Base-by-base conservation (phyloP, 257 asterid genomes). In the Jacaranda mimosifolia region DNA sequence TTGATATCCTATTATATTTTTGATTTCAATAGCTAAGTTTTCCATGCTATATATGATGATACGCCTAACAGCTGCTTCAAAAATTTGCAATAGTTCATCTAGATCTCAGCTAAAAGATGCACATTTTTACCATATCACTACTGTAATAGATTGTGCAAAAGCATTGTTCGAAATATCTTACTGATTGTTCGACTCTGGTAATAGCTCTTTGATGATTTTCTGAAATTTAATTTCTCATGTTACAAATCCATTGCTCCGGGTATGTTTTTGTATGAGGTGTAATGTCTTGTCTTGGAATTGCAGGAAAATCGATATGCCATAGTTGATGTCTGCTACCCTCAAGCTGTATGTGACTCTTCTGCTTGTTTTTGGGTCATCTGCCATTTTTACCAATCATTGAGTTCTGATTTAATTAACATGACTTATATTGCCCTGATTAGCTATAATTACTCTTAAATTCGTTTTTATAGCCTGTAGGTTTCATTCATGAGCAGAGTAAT, bases 291-390 rank as follows among this genome's bases (percentile, higher is more conserved):
- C 72, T 63, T 81, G 80, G 65, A 84, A 86, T 76, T 90, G 85
- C 96, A 95, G 99, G 98, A 91, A 85, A 95, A 92, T 80, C 87
- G 88, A 58, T 95, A 93, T 84, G 96, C 97, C 14, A 78, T 95
- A 56, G 92, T 95, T 76, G 99, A 95, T 87, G 93, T 87, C 80
- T 92, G 91, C 89, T 89, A 87, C 84, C 99, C 99, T 39, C 84
- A 82, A 40, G 73, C 97, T 70, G 98, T 93, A 93, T 55, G 98
- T 84, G 40, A 65, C 57, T 78, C 73, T 75, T 69, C 72, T 84
- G 42, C 68, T 56, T 69, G 51, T 51, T 57, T 81, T 68, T 66
- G 10, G 32, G 49, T 67, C 76, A 73, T 69, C 82, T 72, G 39
- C 39, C 46, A 52, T 70, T 78, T 26, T 72, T 63, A 62, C 51